Percentiles rank a stretch among this genome's conserved stretches.
Conservation (phyloP, 352 stramenopile species). For the Phytophthora vignae region DNA sequence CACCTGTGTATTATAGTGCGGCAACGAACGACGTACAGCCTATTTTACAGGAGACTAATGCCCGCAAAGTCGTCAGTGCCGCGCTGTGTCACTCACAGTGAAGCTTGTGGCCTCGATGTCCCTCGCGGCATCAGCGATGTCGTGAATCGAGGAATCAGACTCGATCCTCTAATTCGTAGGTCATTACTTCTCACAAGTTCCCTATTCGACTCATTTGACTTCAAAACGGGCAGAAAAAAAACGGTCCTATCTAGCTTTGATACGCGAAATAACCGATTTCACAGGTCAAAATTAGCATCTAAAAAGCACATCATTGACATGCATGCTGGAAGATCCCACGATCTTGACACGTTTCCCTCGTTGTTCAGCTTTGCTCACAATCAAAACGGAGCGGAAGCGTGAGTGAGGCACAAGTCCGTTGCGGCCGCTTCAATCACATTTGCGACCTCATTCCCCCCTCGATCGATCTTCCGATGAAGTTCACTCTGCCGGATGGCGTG, state of each 20-base stretch:
- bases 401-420: slow-evolving; percentile 8
- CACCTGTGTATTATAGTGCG: too few species aligned
- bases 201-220: neutral
- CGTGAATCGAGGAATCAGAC: neutral
- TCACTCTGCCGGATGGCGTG: slow-evolving; percentile 47
- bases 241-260: neutral
- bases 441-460: too few species aligned
- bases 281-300: neutral
- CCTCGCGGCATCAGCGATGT: neutral
- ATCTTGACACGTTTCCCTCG: neutral
- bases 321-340: neutral
- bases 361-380: slow-evolving; percentile 3
- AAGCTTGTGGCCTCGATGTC: neutral
- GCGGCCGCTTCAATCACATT: neutral
- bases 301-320: too few species aligned
- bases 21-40: too few species aligned
- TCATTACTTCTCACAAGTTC: slow-evolving; percentile 4
- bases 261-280: neutral
- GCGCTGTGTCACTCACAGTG: neutral
- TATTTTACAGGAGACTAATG: neutral
- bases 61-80: slow-evolving; percentile 1
- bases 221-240: slow-evolving; percentile 7
- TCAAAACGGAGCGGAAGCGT: slow-evolving; percentile 1
- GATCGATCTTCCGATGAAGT: slow-evolving; percentile 26
- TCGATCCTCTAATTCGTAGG: neutral